phyloP scores from a whole-genome alignment of 2,329 filamentous ascomycete species.

The Hyphodiscus sp. region DNA sequence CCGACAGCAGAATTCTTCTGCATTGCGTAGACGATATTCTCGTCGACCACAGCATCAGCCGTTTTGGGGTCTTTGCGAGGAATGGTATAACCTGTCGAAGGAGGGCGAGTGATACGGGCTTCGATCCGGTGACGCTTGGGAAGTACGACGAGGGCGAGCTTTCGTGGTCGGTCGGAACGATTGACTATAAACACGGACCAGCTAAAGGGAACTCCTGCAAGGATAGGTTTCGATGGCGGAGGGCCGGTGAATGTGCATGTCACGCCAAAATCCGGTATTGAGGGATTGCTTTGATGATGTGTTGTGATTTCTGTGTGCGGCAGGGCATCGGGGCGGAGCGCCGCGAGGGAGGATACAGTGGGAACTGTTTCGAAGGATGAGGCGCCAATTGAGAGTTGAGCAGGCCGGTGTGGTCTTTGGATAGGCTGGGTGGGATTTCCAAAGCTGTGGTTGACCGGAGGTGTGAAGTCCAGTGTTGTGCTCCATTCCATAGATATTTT shows the following conservation, averaged over 20 bases:
- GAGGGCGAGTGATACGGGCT: conserved; percentile 36
- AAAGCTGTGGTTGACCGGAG: conserved; percentile 57
- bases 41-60: conserved; percentile 64
- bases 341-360: conserved; percentile 47
- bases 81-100: conserved; percentile 38
- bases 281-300: conserved; percentile 34
- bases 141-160: conserved; percentile 63
- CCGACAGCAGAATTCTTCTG: conserved; percentile 60
- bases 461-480: conserved; percentile 62
- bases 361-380: conserved; percentile 47
- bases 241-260: conserved; percentile 70
- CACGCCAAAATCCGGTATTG: conserved; percentile 58
- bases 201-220: conserved; percentile 59
- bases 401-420: conserved; percentile 54
- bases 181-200: conserved; percentile 76
- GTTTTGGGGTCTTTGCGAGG: conserved; percentile 32
- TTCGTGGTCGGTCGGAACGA: conserved; percentile 54
- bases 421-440: conserved; percentile 51
- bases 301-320: conserved; percentile 50
- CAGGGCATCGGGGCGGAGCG: conserved; percentile 53
- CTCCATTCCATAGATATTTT: conserved; percentile 61
- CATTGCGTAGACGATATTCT: conserved; percentile 64
- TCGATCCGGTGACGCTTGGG: conserved; percentile 58
- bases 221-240: conserved; percentile 48
- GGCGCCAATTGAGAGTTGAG: conserved; percentile 55